phyloP scores from a whole-genome alignment of 1,284 basidiomycete genomes.

The Chondrostereum purpureum region DNA sequence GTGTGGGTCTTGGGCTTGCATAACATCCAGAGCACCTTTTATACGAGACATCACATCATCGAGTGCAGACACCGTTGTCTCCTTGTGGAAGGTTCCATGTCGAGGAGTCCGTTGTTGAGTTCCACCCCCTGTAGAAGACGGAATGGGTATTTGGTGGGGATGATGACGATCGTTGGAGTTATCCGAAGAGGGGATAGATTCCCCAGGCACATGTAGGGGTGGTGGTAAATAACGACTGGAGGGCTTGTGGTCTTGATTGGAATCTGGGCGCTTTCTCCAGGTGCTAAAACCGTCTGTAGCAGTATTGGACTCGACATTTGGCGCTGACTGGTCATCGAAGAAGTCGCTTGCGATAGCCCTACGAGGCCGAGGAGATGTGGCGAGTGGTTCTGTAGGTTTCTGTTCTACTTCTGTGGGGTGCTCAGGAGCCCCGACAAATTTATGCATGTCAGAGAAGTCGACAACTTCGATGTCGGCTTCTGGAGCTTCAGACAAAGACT shows the following conservation, averaged over 20 bases:
- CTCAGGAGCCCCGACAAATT: slow-evolving; percentile 46
- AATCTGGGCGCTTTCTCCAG: slow-evolving; percentile 51
- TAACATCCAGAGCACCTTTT: slow-evolving; percentile 74
- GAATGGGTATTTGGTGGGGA: no score
- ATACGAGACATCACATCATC: slow-evolving; percentile 86
- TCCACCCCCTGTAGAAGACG: no score
- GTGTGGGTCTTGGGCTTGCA: slow-evolving; percentile 43
- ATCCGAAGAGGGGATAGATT: no score
- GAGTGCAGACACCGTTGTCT: slow-evolving; percentile 67
- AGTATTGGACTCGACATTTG: slow-evolving; percentile 10
- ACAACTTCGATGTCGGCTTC: slow-evolving; percentile 67
- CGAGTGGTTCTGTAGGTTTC: slow-evolving; percentile 12
- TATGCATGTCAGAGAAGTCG: slow-evolving; percentile 71
- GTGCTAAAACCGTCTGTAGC: slow-evolving; percentile 28
- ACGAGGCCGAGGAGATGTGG: slow-evolving; percentile 14
- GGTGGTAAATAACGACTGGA: no score
- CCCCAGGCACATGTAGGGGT: no score
- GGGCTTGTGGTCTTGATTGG: no score
- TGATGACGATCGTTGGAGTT: no score
- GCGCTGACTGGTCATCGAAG: slow-evolving; percentile 42
- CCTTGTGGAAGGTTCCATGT: slow-evolving; percentile 39
- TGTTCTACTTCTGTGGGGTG: slow-evolving; percentile 10
- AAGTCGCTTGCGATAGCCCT: slow-evolving; percentile 63
- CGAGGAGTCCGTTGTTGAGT: no score
- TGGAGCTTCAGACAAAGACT: slow-evolving; percentile 37